phyloP scores from a whole-genome alignment of 768 basidiomycete genomes.

The Collybia sordida region DNA sequence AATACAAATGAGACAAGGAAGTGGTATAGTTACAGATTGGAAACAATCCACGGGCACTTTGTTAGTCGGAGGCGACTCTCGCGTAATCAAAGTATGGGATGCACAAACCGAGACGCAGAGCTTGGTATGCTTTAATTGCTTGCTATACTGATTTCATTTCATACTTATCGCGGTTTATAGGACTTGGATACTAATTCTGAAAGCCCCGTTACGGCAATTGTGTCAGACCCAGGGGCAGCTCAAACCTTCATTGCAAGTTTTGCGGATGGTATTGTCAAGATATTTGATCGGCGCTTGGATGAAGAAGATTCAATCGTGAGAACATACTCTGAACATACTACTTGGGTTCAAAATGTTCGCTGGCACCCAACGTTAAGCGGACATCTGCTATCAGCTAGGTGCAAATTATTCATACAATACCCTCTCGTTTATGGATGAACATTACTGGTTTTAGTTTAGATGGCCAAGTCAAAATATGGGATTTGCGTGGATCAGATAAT shows the following conservation, averaged over 20 bases:
- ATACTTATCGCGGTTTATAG: conserved; percentile 36
- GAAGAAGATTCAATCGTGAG: conserved; percentile 82
- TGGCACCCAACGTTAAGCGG: conserved; percentile 70
- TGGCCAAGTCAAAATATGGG: conserved; percentile 91
- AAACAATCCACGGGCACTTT: conserved; percentile 84
- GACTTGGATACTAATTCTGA: conserved; percentile 89
- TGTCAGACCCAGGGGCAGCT: conserved; percentile 72
- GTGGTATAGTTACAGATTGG: conserved; percentile 91
- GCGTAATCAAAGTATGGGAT: conserved; percentile 91
- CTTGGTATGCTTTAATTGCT: conserved; percentile 46
- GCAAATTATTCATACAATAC: conserved; percentile 15
- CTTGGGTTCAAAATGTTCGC: conserved; percentile 90
- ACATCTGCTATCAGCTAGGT: conserved; percentile 89
- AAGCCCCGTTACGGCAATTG: conserved; percentile 84
- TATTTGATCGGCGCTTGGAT: conserved; percentile 89
- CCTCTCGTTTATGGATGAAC: neutral
- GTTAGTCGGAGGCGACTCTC: conserved; percentile 89
- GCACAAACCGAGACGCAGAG: conserved; percentile 83
- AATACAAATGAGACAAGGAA: conserved; percentile 70
- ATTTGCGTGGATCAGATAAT: conserved; percentile 65
- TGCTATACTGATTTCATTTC: neutral
- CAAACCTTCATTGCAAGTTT: conserved; percentile 88
- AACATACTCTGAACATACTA: conserved; percentile 70
- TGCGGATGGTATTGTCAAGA: conserved; percentile 85
- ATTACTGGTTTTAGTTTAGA: conserved; percentile 56